phyloP scores from a whole-genome alignment of 352 stramenopile genomes.

The Phytophthora litchii region DNA sequence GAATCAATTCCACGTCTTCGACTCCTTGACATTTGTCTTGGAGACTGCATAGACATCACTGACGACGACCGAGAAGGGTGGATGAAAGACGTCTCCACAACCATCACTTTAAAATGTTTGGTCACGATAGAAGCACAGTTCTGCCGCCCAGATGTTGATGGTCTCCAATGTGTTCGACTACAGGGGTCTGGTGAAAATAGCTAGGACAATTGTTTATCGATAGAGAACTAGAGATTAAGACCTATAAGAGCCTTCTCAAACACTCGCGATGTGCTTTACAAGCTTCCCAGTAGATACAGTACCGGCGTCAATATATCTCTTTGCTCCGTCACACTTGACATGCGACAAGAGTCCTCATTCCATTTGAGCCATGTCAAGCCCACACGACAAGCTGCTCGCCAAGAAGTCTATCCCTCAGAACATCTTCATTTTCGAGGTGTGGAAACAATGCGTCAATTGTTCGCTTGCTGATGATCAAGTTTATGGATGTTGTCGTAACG shows the following conservation, averaged over 20 bases:
- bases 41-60: slow-evolving; percentile 1
- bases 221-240: no score
- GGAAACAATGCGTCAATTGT: slow-evolving; percentile 7
- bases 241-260: background rate
- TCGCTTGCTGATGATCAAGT: slow-evolving; percentile 6
- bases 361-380: slow-evolving; percentile 3
- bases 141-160: background rate
- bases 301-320: slow-evolving; percentile 8
- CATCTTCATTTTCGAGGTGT: background rate
- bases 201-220: no score
- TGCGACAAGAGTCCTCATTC: background rate
- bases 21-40: slow-evolving; percentile 3
- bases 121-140: background rate
- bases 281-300: background rate
- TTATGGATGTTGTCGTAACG: background rate
- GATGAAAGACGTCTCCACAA: slow-evolving; percentile 6
- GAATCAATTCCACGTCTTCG: slow-evolving; percentile 1
- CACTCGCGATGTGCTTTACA: slow-evolving; percentile 1
- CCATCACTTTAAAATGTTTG: background rate
- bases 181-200: background rate
- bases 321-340: background rate
- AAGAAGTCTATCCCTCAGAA: slow-evolving; percentile 1
- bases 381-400: slow-evolving; percentile 3
- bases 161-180: slow-evolving; percentile 1
- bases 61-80: slow-evolving; percentile 3